Base-by-base conservation (phyloP, 495 filamentous ascomycete species). In the Aspergillus haitiensis region DNA sequence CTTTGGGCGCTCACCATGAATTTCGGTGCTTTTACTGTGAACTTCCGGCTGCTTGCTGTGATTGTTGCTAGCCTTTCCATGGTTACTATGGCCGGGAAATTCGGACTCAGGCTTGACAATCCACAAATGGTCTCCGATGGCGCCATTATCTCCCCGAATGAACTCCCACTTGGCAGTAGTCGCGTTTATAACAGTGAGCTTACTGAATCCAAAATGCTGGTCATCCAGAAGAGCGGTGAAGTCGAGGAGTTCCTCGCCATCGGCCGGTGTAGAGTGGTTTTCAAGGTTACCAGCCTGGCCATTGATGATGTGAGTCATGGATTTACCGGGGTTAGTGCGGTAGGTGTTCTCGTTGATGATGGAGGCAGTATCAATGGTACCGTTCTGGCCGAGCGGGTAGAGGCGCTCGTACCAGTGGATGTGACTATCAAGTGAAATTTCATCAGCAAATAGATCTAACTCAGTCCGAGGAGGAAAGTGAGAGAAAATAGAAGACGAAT, bases 351-450 rank as follows among this genome's bases (percentile, higher is more conserved):
- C 76, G 62, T 73, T 65, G 35, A 76, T 47, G 0, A 76, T 69
- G 1, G 69, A 70, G 44, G 64, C 65, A 37, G 78, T 66, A 45
- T 74, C 67, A 55, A 79, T 72, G 11, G 72, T 73, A 11, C 54
- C 53, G 49, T 74, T 67, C 7, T 27, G 34, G 37, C 64, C 67
- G 9, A 82, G 55, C 8, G 78, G 76, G 59, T 56, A 77, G 27
- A 78, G 56, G 27, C 78, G 73, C 56, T 84, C 76, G 59, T 80
- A 83, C 68, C 79, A 82, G 59, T 86, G 84, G 52, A 84, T 80
- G 64, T 86, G 83, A 53, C 68, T 60, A 15, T 36, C n/a, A n/a
- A n/a, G n/a, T n/a, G n/a, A n/a, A n/a, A n/a, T n/a, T n/a, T n/a
- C n/a, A n/a, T n/a, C n/a, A n/a, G n/a, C n/a, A n/a, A n/a, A n/a